A percentile compares a stretch with the other conserved stretches of the same genome.
Evolutionary conservation across 208 protist species (phyloP).

Genomic region (Endotrypanum monterogeii): DNA sequence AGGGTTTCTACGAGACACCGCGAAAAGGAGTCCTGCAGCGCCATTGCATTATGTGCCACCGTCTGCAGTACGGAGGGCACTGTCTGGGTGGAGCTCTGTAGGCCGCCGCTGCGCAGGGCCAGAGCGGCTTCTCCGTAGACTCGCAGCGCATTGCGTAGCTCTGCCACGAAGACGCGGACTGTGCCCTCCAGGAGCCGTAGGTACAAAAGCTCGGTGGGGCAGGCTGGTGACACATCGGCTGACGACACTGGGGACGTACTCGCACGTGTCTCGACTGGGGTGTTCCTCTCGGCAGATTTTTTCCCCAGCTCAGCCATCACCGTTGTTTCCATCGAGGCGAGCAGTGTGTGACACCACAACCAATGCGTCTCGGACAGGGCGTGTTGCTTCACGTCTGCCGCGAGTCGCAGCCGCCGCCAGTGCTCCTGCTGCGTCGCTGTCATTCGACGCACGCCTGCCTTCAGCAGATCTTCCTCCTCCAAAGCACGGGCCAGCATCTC

Average conservation of each 20-base stretch:
- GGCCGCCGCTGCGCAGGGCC: slow-evolving; percentile 15
- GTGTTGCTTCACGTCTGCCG: slow-evolving; percentile 12
- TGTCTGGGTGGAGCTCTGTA: slow-evolving; percentile 3
- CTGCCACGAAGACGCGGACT: slow-evolving; percentile 9
- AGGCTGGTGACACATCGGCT: not conserved
- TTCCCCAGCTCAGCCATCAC: not conserved
- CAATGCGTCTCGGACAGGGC: slow-evolving; percentile 33
- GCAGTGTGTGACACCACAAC: slow-evolving; percentile 12
- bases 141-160: slow-evolving; percentile 11
- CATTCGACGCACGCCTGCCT: slow-evolving; percentile 18
- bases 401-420: slow-evolving; percentile 8
- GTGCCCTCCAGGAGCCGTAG: slow-evolving; percentile 9
- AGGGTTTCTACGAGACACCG: slow-evolving; percentile 1
- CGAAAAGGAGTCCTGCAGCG: slow-evolving; percentile 12
- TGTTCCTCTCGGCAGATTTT: not conserved
- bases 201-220: slow-evolving; percentile 7
- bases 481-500: slow-evolving; percentile 10
- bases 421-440: slow-evolving; percentile 17
- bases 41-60: slow-evolving; percentile 12
- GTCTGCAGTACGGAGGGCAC: slow-evolving; percentile 12
- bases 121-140: slow-evolving; percentile 16
- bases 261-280: not conserved
- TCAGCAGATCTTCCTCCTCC: slow-evolving; percentile 14
- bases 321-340: slow-evolving; percentile 16
- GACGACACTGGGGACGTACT: not conserved